Base-by-base conservation (phyloP, 139 green algal genomes). In the Chlorella sp. region DNA sequence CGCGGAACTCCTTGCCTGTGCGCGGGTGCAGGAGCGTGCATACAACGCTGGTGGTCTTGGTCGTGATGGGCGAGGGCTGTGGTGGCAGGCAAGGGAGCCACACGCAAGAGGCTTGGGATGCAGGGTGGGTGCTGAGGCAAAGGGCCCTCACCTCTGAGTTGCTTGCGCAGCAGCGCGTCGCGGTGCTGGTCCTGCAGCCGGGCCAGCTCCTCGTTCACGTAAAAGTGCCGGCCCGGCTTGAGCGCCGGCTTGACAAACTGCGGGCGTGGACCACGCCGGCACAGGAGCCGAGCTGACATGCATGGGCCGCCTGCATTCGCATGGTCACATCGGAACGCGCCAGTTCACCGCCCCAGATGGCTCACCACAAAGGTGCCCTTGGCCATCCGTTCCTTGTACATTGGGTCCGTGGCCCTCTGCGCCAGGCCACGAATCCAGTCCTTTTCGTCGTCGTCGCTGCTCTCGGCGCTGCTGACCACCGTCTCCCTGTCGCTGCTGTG, bases 281-380 rank as follows among this genome's bases (percentile, higher is more conserved):
- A 64, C 22, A 64, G 22, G 17, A 10, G 10, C 42, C 42, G 17
- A 55, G 17, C 42, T 55, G 17, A 55, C 10, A 26, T 55, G 42
- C 10, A 55, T 55, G 42, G 17, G 42, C 10, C 10, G 10, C 42
- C 42, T 55, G 42, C 10, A 55, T 10, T 10, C 42, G 17, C 17
- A 17, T 10, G 42, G 10, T 17, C 17, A 17, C 17, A 17, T 55
- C 42, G 17, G 42, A 26, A 55, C 17, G 42, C 42, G 10, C 42
- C 42, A 55, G 10, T 55, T 55, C 10, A 55, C 17, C 10, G n/a
- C n/a, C n/a, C 42, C 42, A 26, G 42, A 55, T 55, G 22, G 36
- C 77, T 75, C 50, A 82, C 77, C 67, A 78, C 72, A 61, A 82
- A 82, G 0, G 77, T 30, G 1, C 77, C 77, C 49, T 75, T 78